These are phyloP conservation scores for Sequoiadendron giganteum DNA, from an alignment of 75 land plant species.

Conservation along the genomic window DNA sequence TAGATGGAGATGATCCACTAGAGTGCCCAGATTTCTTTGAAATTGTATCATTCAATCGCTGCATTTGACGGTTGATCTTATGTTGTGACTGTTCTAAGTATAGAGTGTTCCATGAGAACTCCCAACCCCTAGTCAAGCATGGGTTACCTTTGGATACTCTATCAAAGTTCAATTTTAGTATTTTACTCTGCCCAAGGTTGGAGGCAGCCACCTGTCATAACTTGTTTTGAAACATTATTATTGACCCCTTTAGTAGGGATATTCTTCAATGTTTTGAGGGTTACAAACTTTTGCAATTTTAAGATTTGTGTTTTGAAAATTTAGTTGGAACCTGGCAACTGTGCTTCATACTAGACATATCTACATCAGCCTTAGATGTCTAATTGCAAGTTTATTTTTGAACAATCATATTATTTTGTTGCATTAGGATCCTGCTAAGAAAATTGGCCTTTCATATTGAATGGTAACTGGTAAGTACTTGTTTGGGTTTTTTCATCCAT, in stretches of 20 bases:
- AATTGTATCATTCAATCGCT: too few species aligned
- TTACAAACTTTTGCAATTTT: not conserved
- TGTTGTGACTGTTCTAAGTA: too few species aligned
- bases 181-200: not conserved
- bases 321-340: not conserved
- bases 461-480: not conserved
- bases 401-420: not conserved
- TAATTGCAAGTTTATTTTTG: slow-evolving; percentile 2
- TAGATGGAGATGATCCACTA: too few species aligned
- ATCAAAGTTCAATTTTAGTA: too few species aligned
- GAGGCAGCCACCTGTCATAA: not conserved
- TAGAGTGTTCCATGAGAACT: too few species aligned
- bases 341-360: not conserved
- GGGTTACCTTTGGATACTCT: too few species aligned
- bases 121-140: too few species aligned
- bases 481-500: not conserved
- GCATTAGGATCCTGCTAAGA: not conserved
- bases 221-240: not conserved
- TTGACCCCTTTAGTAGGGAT: not conserved
- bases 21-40: too few species aligned
- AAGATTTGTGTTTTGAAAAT: not conserved
- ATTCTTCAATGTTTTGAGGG: not conserved
- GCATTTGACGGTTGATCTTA: too few species aligned
- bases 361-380: not conserved
- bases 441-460: not conserved